Base-by-base conservation (phyloP, 371 early-diverging fungal genomes). In the Lichtheimia corymbifera region DNA sequence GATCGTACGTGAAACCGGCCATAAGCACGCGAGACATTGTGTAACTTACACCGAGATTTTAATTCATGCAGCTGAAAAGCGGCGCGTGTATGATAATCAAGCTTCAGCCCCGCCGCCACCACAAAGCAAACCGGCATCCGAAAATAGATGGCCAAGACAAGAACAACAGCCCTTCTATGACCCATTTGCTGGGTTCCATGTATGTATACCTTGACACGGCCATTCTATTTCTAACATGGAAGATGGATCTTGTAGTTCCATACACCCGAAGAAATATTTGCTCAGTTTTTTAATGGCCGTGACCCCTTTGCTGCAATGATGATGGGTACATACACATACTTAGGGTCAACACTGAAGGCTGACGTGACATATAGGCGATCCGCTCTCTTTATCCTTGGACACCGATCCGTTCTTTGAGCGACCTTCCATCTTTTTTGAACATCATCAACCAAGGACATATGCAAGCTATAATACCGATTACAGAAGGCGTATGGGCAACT, bases 191-290 rank as follows among this genome's bases (percentile, higher is more conserved):
- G 68, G 65, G 14, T 76, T 72, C 53, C 63, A 65, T 58, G 74
- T 68, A 71, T 58, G 44, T 59, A n/a, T 22, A 1, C 15, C 24
- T 27, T 1, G 7, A 6, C 25, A 50, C 47, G 40, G 28, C 50
- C 55, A 22, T 25, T 40, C 1, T 45, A 7, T 28, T 20, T 22
- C 24, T 54, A 6, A 55, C 6, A 43, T 3, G 44, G 2, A 43
- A 43, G 44, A 5, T 47, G 47, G 0, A 18, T 22, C n/a, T 22
- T 47, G 22, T 62, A 82, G 79, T 82, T 79, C 53, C 80, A 82
- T 62, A 63, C 62, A 30, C 83, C 83, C 25, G 67, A 76, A 49
- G 80, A 82, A 22, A 70, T 82, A 13, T 82, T 82, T 56, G 67
- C 65, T 2, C 59, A 65, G 14, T 74, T 82, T 43, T 82, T 82